Conservation (phyloP, 805 yeast species). For the Nakazawaea molendinolei region DNA sequence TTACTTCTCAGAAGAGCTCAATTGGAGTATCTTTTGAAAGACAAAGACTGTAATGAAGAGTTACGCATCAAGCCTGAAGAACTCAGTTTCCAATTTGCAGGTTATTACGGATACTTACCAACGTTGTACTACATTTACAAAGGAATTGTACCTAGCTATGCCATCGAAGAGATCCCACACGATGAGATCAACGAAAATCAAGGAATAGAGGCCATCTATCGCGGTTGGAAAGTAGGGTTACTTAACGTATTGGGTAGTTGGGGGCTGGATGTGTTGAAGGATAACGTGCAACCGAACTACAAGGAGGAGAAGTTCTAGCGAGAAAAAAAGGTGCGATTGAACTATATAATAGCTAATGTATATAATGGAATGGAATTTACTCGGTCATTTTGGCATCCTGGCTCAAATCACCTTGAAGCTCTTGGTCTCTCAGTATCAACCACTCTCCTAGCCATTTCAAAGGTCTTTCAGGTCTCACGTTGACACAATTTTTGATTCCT, state of each 20-base stretch:
- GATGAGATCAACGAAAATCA: constrained; percentile 33
- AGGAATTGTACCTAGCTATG: constrained; percentile 26
- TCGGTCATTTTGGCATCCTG: not conserved
- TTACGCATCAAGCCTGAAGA: constrained; percentile 40
- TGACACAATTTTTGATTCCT: constrained; percentile 33
- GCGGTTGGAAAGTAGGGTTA: constrained; percentile 90
- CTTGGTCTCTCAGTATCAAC: constrained; percentile 20
- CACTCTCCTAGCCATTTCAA: constrained; percentile 33
- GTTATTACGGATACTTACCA: constrained; percentile 47
- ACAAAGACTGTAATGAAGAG: constrained; percentile 30
- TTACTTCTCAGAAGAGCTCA: constrained; percentile 82
- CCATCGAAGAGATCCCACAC: constrained; percentile 18
- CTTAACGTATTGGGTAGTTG: constrained; percentile 76
- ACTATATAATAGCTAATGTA: not conserved
- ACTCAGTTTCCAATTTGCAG: constrained; percentile 53
- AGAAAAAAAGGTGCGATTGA: too few species aligned
- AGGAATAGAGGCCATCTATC: constrained; percentile 51
- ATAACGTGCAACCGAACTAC: constrained; percentile 37
- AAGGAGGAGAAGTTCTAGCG: constrained; percentile 33
- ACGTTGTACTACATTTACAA: constrained; percentile 43
- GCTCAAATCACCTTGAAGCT: constrained; percentile 1
- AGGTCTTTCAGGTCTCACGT: constrained; percentile 32
- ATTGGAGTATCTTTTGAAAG: constrained; percentile 49
- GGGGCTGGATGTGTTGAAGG: constrained; percentile 60
- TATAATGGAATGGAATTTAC: not conserved